Base-by-base conservation (phyloP, 202 grass and related monocot genomes). In the Elaeis oleifera region DNA sequence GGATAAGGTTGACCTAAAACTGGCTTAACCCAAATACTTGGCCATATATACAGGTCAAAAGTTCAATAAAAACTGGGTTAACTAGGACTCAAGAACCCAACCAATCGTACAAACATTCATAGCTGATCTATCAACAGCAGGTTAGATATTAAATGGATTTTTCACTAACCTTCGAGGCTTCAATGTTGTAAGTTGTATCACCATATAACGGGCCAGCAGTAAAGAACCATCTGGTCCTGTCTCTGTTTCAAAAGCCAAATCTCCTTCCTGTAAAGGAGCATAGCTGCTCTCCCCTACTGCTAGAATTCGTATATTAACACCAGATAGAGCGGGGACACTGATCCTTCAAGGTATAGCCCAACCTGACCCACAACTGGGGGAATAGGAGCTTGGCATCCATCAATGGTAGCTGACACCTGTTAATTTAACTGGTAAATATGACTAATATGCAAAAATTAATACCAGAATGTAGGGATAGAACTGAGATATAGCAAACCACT, bases 311-410 rank as follows among this genome's bases (percentile, higher is more conserved):
- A 97, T 80, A 53, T 69, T 75, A 54, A 97, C 94, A 74, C 90
- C 88, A 72, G 80, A 65, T 58, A 84, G 74, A 70, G 85, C 68
- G 59, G 94, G 32, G 74, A 83, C 63, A 97, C 88, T 67, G 81
- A 89, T 71, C 94, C 94, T 75, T 86, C 66, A 75, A 97, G 67
- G 72, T 97, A 97, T 50, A 89, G 54, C 70, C 94, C 94, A 65
- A 76, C 58, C 86, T 79, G 88, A 61, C 84, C 88, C 55, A 67
- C 74, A 66, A 92, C 79, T 32, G 56, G 56, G 70, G 88, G 79
- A 75, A 92, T 59, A 69, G 65, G 70, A 65, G 81, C 70, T 89
- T 92, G 94, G 72, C 94, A 97, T 65, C 77, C 94, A 49, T 76
- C 85, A 58, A 75, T 31, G 59, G 74, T 62, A 64, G 89, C 88